Conservation (phyloP, 192 early-diverging fungal species). For the Podila clonocystis region DNA sequence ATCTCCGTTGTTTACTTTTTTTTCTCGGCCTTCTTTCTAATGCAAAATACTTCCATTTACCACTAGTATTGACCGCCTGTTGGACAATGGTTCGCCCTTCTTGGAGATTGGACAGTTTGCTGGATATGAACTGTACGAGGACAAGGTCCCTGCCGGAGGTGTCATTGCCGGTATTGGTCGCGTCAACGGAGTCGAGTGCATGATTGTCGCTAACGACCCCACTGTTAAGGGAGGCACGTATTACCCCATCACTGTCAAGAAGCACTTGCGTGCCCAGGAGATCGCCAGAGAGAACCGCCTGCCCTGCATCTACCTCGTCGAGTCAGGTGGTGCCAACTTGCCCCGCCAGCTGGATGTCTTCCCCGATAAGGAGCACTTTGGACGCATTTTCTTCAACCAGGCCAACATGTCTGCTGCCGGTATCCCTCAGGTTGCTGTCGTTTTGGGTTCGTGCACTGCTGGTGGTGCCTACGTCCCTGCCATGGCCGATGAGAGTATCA, state of each 20-base stretch:
- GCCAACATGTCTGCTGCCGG: slow-evolving; percentile 77
- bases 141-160: slow-evolving; percentile 86
- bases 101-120: slow-evolving; percentile 96
- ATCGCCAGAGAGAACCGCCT: slow-evolving; percentile 93
- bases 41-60: background rate
- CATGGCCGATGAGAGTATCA: slow-evolving; percentile 98
- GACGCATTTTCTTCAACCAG: slow-evolving; percentile 97
- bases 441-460: slow-evolving; percentile 97
- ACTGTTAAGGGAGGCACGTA: slow-evolving; percentile 99
- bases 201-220: slow-evolving; percentile 97
- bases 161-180: slow-evolving; percentile 97
- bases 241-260: slow-evolving; percentile 96
- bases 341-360: slow-evolving; percentile 96
- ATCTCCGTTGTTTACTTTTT: background rate
- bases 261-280: slow-evolving; percentile 97
- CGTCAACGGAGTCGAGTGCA: slow-evolving; percentile 91
- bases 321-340: slow-evolving; percentile 95
- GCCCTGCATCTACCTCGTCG: slow-evolving; percentile 95
- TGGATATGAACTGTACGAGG: slow-evolving; percentile 87
- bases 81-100: slow-evolving; percentile 90
- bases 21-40: background rate
- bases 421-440: slow-evolving; percentile 97
- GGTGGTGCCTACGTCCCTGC: slow-evolving; percentile 98
- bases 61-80: slow-evolving; percentile 71
- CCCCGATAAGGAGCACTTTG: slow-evolving; percentile 94